Evolutionary conservation across 176 grass and related monocot genomes (phyloP).

Genomic region (Carex pumila): DNA sequence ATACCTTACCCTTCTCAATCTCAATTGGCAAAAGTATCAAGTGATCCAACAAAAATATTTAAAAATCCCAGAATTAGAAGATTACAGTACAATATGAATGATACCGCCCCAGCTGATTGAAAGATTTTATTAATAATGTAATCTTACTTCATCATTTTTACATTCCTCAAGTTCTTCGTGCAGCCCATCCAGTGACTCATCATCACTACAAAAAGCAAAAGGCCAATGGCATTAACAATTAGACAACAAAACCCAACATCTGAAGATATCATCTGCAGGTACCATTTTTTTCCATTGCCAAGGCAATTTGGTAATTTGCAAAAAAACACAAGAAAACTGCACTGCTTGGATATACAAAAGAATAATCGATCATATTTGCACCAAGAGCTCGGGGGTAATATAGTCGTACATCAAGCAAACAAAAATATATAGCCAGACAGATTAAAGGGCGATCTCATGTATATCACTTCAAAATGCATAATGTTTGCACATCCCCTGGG

Average conservation of each 20-base stretch:
- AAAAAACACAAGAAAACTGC: background rate
- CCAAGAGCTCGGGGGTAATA: background rate
- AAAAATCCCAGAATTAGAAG: background rate
- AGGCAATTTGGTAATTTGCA: background rate
- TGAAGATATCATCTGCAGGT: background rate
- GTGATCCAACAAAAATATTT: background rate
- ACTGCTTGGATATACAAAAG: background rate
- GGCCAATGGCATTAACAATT: conserved; percentile 7
- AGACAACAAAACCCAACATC: background rate
- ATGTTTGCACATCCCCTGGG: background rate
- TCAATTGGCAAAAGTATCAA: background rate
- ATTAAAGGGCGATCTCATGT: background rate
- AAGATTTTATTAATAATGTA: background rate
- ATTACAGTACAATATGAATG: background rate
- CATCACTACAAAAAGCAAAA: conserved; percentile 46
- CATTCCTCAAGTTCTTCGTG: conserved; percentile 85
- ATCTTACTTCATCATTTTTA: conserved; percentile 62
- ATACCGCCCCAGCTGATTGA: background rate
- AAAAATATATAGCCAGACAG: background rate
- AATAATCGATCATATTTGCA: background rate
- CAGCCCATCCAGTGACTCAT: conserved; percentile 71
- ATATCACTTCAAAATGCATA: background rate
- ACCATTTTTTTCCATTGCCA: background rate
- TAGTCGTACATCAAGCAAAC: background rate
- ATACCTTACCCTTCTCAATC: background rate